Conservation (phyloP, 1,284 basidiomycete species). For the Exobasidium cylindrosporum region DNA sequence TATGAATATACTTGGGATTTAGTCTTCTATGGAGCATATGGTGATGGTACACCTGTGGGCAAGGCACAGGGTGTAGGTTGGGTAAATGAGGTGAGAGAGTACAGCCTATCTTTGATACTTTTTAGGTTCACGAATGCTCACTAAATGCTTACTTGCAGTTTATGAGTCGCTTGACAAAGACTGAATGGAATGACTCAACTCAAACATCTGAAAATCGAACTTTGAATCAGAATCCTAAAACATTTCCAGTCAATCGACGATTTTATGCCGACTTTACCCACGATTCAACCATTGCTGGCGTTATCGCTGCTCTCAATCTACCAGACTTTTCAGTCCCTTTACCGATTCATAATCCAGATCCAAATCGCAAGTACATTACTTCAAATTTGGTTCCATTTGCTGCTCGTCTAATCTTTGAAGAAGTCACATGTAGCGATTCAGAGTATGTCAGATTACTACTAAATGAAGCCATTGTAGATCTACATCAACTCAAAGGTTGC, state of each 20-base stretch:
- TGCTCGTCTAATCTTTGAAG: slow-evolving; percentile 44
- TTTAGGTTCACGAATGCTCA: no score
- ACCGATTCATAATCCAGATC: slow-evolving; percentile 11
- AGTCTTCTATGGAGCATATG: slow-evolving; percentile 61
- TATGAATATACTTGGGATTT: slow-evolving; percentile 68
- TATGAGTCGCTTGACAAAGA: slow-evolving; percentile 29
- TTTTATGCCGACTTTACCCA: slow-evolving; percentile 54
- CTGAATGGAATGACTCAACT: slow-evolving; percentile 4
- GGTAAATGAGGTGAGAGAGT: slow-evolving; percentile 57
- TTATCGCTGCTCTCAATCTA: slow-evolving; percentile 38
- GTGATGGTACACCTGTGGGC: slow-evolving; percentile 73
- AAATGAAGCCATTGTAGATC: slow-evolving; percentile 45
- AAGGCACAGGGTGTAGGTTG: slow-evolving; percentile 80
- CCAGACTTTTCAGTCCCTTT: slow-evolving; percentile 21
- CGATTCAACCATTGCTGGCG: slow-evolving; percentile 45
- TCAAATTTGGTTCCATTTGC: slow-evolving; percentile 47
- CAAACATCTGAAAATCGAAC: slow-evolving; percentile 50
- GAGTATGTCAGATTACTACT: slow-evolving; percentile 17
- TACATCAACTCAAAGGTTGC: slow-evolving; percentile 36
- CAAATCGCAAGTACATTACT: slow-evolving; percentile 27
- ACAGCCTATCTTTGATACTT: no score
- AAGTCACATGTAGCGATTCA: slow-evolving; percentile 26
- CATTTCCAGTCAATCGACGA: slow-evolving; percentile 44
- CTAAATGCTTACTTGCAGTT: no score
- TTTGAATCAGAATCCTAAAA: slow-evolving; percentile 29